phyloP scores from a whole-genome alignment of 306 rosid genomes.

The Quercus aquifolioides region DNA sequence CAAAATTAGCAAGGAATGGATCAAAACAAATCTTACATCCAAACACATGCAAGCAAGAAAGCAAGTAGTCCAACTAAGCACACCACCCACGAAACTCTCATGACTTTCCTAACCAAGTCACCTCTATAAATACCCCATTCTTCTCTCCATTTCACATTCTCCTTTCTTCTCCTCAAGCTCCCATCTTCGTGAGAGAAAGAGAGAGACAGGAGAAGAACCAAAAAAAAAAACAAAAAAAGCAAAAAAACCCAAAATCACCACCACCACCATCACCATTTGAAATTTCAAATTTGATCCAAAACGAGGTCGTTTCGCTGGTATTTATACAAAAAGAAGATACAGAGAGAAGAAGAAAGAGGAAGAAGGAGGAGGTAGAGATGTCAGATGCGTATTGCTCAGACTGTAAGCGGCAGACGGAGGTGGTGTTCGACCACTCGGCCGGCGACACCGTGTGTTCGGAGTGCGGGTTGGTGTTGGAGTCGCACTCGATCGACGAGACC shows the following conservation, averaged over 20 bases:
- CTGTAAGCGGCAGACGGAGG: slow-evolving; percentile 92
- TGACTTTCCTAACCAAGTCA: slow-evolving; percentile 35
- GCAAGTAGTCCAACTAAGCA: slow-evolving; percentile 10
- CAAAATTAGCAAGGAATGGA: too few species aligned
- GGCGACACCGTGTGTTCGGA: slow-evolving; percentile 93
- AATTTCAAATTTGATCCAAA: too few species aligned
- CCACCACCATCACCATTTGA: too few species aligned
- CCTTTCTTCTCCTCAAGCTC: background rate
- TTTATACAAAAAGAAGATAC: background rate
- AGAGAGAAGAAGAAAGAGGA: background rate
- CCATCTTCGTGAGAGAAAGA: background rate
- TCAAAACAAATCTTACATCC: background rate
- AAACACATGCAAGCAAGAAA: background rate
- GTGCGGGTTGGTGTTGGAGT: slow-evolving; percentile 88
- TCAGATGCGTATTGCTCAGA: slow-evolving; percentile 85
- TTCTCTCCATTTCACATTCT: background rate
- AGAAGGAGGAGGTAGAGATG: slow-evolving; percentile 24
- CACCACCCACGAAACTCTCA: slow-evolving; percentile 13
- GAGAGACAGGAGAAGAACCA: background rate
- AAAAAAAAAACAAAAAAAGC: background rate
- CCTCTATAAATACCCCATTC: slow-evolving; percentile 18
- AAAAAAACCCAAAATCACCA: background rate
- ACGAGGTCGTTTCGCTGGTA: background rate
- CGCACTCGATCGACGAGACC: slow-evolving; percentile 92
- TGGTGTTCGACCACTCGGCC: slow-evolving; percentile 88